Base-by-base conservation (phyloP, 257 asterid species). In the Nicotiana undulata region DNA sequence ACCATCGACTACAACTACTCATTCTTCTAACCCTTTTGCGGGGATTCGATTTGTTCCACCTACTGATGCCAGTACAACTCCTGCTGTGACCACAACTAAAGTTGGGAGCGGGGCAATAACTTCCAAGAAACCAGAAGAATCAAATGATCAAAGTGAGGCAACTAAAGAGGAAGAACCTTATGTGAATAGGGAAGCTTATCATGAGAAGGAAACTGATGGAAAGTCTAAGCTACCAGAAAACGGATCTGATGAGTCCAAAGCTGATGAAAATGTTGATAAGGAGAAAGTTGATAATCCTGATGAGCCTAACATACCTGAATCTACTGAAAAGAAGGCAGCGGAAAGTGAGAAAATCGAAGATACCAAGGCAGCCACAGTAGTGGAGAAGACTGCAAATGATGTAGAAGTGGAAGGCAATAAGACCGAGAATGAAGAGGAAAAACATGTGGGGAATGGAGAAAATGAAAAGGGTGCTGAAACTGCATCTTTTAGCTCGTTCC, bases 21-120 rank as follows among this genome's bases (percentile, higher is more conserved):
- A 88, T 79, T 85, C 93, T 82, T 82, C 96, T 32, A 93, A 90
- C 84, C 99, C 98, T 12, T 95, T 95, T 81, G 90, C 97, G 44
- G 88, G 88, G 9, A 86, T 95, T 80, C 88, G 90, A 63, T 84
- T 94, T 86, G 87, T 88, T 86, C 90, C 94, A 77, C 83, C 88
- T 68, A 84, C 87, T 63, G 29, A 81, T 55, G 46, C 91, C 67
- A 53, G 44, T 70, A 66, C 80, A 80, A 60, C 76, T 46, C 80
- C 78, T 8, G 34, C 72, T 49, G 82, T 22, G 55, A 82, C 55
- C 68, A 40, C 82, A 58, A 59, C 46, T 63, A 67, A 81, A 82
- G 70, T 61, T 31, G 82, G 59, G 55, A 63, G 13, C 60, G 79
- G 24, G 2, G 63, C 77, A 49, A 58, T n/a, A 60, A 46, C 52